Base-by-base conservation (phyloP, 371 early-diverging fungal species). In the Paraphysoderma sedebokerense region DNA sequence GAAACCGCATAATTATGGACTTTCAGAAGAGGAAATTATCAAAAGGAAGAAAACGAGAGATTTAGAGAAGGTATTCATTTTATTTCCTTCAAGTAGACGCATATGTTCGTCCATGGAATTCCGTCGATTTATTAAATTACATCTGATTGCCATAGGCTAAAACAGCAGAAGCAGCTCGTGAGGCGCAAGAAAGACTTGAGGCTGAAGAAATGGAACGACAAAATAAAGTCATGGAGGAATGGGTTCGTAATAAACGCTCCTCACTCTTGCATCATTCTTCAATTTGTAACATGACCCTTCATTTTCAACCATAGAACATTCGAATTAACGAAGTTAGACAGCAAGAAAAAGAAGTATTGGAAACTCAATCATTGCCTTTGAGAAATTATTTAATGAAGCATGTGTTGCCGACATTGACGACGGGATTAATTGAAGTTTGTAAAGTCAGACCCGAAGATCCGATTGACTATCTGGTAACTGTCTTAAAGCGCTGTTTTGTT, bases 371-470 rank as follows among this genome's bases (percentile, higher is more conserved):
- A 5, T 57, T 67, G 7, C 73, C 73, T 2, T 56, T 72, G 24
- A 50, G 73, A 17, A 63, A 70, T 51, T 72, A 72, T 47, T 39
- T 72, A 11, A 65, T 72, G 63, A 67, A 67, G 41, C 57, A 61
- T 48, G 68, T 72, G 40, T 70, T 72, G 66, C 73, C 73, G 11
- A 67, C 67, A 1, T 44, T 72, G 23, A 68, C 68, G 0, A 46
- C 63, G 12, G 70, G 64, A 12, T 51, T 72, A 26, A 68, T 72
- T 40, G 73, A 72, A 28, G 66, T 72, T 7, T 63, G 66, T 35
- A 72, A 70, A 50, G 57, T 62, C 11, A 48, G 73, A 19, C 73
- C 73, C 28, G 73, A 72, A 54, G 70, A 70, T 33, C 70, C 70
- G 3, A 58, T 70, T 33, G 70, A 70, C 39, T 65, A 62, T 35